Base-by-base conservation (phyloP, 495 filamentous ascomycete species). In the Gamarada debralockiae region DNA sequence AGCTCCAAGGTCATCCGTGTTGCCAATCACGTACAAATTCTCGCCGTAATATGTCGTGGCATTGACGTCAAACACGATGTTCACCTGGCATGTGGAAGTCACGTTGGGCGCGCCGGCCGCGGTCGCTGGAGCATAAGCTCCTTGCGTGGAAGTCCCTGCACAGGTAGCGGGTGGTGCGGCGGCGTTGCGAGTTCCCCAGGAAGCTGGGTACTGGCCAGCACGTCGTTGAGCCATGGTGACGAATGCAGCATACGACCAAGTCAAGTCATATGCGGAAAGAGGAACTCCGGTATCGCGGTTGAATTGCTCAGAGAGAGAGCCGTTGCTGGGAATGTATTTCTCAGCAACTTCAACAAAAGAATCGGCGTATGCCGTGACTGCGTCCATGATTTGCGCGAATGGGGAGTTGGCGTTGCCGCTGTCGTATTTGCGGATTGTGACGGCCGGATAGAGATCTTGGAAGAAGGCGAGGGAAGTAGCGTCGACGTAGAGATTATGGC, bases 251-350 rank as follows among this genome's bases (percentile, higher is more conserved):
- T 78, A 80, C 0, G 74, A 78, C 76, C 76, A 79, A 36, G 77
- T 77, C 10, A 79, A 59, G 36, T 80, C 71, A 18, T 60, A 55
- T 3, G 81, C 81, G 0, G 79, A 83, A 1, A 73, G 56, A 5
- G 69, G 72, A 0, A 55, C 62, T 44, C 79, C 79, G 34, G 71
- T 65, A 3, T 65, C 54, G 53, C 72, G 75, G 53, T 71, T 63
- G 62, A 74, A 85, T 56, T 87, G 82, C 57, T 87, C 83, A 5
- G 84, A 52, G 9, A 76, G 74, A 1, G 55, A 47, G 6, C 83
- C 83, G 33, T 79, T 75, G 14, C 58, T 44, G 36, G 60, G 75
- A 36, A 61, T 83, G 61, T 74, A 81, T 54, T 74, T 63, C 39
- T 73, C 48, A 13, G 77, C 70, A 2, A 79, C 58, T 7, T 70